Evolutionary conservation across 352 stramenopile species (phyloP), one percentile per base, ranked within the genome.

Genomic region (Blastocystis sp.): DNA sequence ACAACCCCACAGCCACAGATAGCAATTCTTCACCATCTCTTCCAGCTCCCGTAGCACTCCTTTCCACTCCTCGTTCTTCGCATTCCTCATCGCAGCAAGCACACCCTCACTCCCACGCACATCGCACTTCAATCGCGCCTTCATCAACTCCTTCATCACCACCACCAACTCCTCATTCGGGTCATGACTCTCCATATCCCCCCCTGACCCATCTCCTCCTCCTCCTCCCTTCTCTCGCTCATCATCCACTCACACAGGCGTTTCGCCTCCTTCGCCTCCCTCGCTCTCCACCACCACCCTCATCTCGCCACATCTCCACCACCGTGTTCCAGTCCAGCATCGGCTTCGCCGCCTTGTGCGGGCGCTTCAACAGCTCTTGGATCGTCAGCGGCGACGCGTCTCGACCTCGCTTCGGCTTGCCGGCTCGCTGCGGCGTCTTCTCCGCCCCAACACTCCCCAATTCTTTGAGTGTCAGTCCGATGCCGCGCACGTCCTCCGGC

Each of bases 401-500:
- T 17, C 48, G 5, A 14, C 48, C 14, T 7, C 48, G 48, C 48
- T 56, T 56, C 64, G 64, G 11, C 9, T 21, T 19, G 2, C 0
- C 21, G 2, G 10, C n/a, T 14, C 17, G 40, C 34, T 43, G 10
- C 21, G 21, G 34, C 34, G 43, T 19, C 34, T 74, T 28, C 40
- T 48, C 7, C 3, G 23, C 3, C 3, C 34, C 7, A 23, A 19
- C 64, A 23, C 41, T 7, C 2, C 34, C 5, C 64, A 76, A 28
- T 34, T 76, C 48, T 14, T 76, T 40, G 7, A 76, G n/a, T 21
- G 66, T 59, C 21, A 84, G 56, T 2, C 74, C 74, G 66, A 84
- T 59, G 9, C 74, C 74, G 10, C 74, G 52, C n/a, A 84, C 74
- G 38, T 84, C 74, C 56, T 84, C 52, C 40, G 74, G 74, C 23